Percentiles rank a stretch among this genome's conserved stretches.
These are phyloP conservation scores for Paracoccidioides lutzii DNA, from an alignment of 2,329 filamentous ascomycete genomes.

Conservation along the genomic window DNA sequence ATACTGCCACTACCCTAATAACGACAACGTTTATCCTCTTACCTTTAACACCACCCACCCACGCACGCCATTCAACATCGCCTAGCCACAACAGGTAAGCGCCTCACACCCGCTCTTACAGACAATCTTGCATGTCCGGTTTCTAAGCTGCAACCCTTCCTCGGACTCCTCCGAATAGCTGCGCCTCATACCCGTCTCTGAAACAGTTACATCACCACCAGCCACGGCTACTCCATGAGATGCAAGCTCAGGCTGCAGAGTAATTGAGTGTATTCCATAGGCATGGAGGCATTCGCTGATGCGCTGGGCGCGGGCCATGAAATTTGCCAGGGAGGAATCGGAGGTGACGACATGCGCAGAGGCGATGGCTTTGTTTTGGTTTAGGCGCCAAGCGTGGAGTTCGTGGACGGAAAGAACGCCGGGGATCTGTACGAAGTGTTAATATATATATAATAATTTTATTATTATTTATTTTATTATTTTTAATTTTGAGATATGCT, in stretches of 20 bases:
- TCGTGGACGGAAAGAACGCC: conserved; percentile 58
- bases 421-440: conserved; percentile 38
- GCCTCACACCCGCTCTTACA: conserved; percentile 41
- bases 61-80: neutral
- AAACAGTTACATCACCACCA: neutral
- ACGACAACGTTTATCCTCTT: no score
- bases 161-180: neutral
- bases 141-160: conserved; percentile 8
- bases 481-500: neutral
- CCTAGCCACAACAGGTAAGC: conserved; percentile 39
- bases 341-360: conserved; percentile 55
- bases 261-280: conserved; percentile 60
- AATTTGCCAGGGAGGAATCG: conserved; percentile 43
- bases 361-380: conserved; percentile 57
- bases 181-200: neutral
- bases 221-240: conserved; percentile 4
- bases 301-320: conserved; percentile 48
- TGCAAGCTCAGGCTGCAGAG: conserved; percentile 53
- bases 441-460: neutral
- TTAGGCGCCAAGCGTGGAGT: conserved; percentile 60
- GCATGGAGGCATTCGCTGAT: conserved; percentile 58
- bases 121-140: conserved; percentile 37
- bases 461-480: neutral
- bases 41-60: no score
- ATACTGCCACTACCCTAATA: no score